Evolutionary conservation across 2,329 filamentous ascomycete species (phyloP).

Genomic region (Cordyceps cateniannulata): DNA sequence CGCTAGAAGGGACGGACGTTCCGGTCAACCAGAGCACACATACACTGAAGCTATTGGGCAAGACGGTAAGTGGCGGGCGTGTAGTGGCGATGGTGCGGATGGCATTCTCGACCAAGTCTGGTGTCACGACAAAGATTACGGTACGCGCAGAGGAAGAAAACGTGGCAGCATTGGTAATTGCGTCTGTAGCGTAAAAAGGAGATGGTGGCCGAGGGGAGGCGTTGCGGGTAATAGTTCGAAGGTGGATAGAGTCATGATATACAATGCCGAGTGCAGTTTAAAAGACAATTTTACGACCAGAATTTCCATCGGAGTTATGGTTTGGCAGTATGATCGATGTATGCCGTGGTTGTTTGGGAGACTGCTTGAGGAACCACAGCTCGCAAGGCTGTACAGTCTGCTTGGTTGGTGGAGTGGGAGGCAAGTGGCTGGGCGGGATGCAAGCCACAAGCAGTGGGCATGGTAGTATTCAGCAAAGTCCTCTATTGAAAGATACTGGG

Average conservation of each 20-base stretch:
- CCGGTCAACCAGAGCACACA: constrained; percentile 84
- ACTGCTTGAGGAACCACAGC: background rate
- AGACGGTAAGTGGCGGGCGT: constrained; percentile 84
- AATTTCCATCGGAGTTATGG: background rate
- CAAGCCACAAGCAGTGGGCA: background rate
- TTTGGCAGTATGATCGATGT: background rate
- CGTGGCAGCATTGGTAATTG: constrained; percentile 76
- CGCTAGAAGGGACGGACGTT: constrained; percentile 89
- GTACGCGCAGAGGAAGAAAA: constrained; percentile 90
- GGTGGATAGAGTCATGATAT: constrained; percentile 18
- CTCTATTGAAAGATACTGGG: background rate
- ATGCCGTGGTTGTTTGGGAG: background rate
- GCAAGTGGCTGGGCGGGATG: background rate
- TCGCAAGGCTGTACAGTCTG: background rate
- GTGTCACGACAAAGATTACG: constrained; percentile 92
- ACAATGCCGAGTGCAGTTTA: constrained; percentile 4
- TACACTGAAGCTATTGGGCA: constrained; percentile 91
- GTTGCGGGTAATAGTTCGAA: constrained; percentile 31
- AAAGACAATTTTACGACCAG: background rate
- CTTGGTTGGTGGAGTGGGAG: background rate
- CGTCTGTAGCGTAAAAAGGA: constrained; percentile 64
- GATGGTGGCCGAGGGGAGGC: constrained; percentile 20
- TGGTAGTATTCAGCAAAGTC: background rate
- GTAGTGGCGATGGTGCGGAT: constrained; percentile 85
- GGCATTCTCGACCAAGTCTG: constrained; percentile 87